These are phyloP conservation scores for Fusarium redolens DNA, from an alignment of 2,329 filamentous ascomycete genomes.

Conservation along the genomic window DNA sequence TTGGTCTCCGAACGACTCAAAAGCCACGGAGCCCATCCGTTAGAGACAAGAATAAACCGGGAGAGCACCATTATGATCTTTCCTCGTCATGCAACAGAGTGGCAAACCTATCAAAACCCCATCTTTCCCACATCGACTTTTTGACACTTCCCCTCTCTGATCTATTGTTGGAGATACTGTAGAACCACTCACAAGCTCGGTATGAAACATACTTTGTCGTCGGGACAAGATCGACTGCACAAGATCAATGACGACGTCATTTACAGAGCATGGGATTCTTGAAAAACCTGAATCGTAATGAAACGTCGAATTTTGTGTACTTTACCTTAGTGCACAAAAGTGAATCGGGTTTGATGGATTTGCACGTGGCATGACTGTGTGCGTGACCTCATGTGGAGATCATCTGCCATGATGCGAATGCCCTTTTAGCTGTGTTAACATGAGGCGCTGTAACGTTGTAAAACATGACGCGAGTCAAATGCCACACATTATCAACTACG, in stretches of 20 bases:
- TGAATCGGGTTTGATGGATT: slow-evolving; percentile 1
- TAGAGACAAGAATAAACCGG: neutral
- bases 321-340: neutral
- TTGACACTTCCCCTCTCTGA: neutral
- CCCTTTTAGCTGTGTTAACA: neutral
- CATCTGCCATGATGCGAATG: slow-evolving; percentile 40
- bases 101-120: neutral
- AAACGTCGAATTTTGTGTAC: slow-evolving; percentile 1
- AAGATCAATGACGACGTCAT: slow-evolving; percentile 23
- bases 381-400: slow-evolving; percentile 44
- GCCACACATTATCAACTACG: neutral
- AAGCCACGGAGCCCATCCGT: neutral
- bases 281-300: slow-evolving; percentile 9
- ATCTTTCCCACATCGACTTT: neutral
- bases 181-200: neutral
- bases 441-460: slow-evolving; percentile 21
- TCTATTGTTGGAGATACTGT: neutral
- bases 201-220: neutral
- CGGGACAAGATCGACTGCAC: slow-evolving; percentile 9
- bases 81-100: neutral
- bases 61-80: slow-evolving; percentile 12
- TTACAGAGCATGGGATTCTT: slow-evolving; percentile 1
- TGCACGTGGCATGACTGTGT: slow-evolving; percentile 29
- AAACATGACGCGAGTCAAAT: neutral
- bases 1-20: neutral